A percentile compares a stretch with the other conserved stretches of the same genome.
Evolutionary conservation across 768 basidiomycete species (phyloP).

Genomic region (Termitomyces sp.): DNA sequence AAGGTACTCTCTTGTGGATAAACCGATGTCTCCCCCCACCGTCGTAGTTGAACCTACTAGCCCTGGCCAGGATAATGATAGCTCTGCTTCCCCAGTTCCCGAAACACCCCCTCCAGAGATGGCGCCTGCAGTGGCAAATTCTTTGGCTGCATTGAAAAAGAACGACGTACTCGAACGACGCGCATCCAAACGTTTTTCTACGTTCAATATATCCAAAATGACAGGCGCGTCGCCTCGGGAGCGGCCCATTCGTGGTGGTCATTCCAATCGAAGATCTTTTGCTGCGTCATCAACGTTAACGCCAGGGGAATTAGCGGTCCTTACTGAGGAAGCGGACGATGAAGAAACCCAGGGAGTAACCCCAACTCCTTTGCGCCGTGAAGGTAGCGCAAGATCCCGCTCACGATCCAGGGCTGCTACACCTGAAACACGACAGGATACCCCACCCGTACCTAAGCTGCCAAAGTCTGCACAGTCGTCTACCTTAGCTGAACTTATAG

Average conservation of each 20-base stretch:
- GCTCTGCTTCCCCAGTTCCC: conserved; percentile 31
- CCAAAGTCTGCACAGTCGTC: conserved; percentile 41
- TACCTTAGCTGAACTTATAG: conserved; percentile 10
- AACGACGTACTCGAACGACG: conserved; percentile 84
- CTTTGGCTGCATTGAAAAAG: conserved; percentile 85
- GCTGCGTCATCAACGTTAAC: conserved; percentile 62
- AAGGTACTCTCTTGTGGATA: conserved; percentile 78
- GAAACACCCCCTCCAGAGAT: conserved; percentile 35
- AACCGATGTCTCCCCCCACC: conserved; percentile 43
- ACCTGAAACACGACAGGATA: conserved; percentile 31
- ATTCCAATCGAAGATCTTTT: conserved; percentile 64
- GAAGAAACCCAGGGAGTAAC: conserved; percentile 33
- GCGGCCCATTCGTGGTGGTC: conserved; percentile 40
- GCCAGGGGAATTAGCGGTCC: conserved; percentile 65
- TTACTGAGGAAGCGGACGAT: conserved; percentile 69
- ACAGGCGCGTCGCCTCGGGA: conserved; percentile 54
- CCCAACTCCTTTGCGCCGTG: conserved; percentile 20
- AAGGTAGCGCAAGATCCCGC: conserved; percentile 23
- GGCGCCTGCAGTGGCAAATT: conserved; percentile 67
- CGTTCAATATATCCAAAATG: conserved; percentile 94
- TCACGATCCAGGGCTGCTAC: conserved; percentile 31
- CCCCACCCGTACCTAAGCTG: conserved; percentile 45
- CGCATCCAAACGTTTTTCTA: conserved; percentile 94
- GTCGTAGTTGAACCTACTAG: conserved; percentile 54
- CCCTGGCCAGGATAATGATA: conserved; percentile 33